Percentiles rank a stretch among this genome's conserved stretches.
Conservation (phyloP, 2,329 filamentous ascomycete genomes). For the Ramularia endophylla region DNA sequence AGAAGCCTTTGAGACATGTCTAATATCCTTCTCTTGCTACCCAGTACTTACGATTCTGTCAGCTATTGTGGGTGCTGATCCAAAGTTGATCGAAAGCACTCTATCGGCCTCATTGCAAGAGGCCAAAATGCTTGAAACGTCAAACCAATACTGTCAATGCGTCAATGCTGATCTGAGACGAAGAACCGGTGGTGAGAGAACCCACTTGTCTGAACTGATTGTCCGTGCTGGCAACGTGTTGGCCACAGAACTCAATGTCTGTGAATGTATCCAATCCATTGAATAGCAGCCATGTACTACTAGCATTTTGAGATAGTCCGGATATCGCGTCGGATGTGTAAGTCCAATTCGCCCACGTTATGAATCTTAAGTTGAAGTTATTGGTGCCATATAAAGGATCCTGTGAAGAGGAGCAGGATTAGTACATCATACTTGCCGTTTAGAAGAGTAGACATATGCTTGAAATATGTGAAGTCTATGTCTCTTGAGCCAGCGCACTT, state of each 20-base stretch:
- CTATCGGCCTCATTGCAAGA: conserved; percentile 36
- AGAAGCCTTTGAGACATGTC: too few relatives aligned
- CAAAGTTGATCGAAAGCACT: conserved; percentile 49
- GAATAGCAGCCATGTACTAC: conserved; percentile 52
- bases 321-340: conserved; percentile 47
- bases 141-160: conserved; percentile 47
- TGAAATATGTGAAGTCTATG: too few relatives aligned
- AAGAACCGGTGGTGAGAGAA: background rate
- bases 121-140: conserved; percentile 45
- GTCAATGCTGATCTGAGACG: background rate
- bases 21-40: too few relatives aligned
- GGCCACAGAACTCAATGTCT: conserved; percentile 50
- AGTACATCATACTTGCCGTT: too few relatives aligned
- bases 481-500: too few relatives aligned
- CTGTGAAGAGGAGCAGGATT: too few relatives aligned
- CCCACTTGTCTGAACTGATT: conserved; percentile 54
- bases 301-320: conserved; percentile 33
- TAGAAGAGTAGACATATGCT: too few relatives aligned
- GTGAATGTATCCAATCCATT: conserved; percentile 58
- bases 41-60: conserved; percentile 48
- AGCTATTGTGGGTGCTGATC: conserved; percentile 50
- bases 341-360: conserved; percentile 55
- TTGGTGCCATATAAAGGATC: conserved; percentile 52
- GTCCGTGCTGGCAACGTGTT: conserved; percentile 51
- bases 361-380: conserved; percentile 56